A percentile compares a stretch with the other conserved stretches of the same genome.
These are phyloP conservation scores for Tothia fuscella DNA, from an alignment of 2,329 filamentous ascomycete genomes.

Conservation along the genomic window DNA sequence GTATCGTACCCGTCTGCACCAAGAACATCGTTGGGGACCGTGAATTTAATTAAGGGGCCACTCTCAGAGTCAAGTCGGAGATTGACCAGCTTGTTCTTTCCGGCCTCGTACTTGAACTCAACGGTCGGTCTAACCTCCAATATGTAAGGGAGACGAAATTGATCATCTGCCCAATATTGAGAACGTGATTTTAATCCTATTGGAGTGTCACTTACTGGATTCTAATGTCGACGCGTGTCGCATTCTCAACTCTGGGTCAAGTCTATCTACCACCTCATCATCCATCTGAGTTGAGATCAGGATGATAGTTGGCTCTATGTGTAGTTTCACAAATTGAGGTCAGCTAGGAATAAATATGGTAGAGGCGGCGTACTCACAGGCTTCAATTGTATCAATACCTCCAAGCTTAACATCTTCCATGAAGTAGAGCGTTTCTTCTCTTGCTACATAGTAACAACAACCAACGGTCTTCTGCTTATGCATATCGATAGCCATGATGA, in stretches of 20 bases:
- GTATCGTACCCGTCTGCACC: constrained; percentile 22
- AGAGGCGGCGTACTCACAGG: constrained; percentile 26
- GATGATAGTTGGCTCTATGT: constrained; percentile 49
- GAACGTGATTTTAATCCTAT: not conserved
- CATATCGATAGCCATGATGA: constrained; percentile 72
- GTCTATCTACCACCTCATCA: constrained; percentile 32
- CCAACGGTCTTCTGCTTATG: constrained; percentile 60
- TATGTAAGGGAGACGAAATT: constrained; percentile 44
- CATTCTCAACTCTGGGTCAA: constrained; percentile 31
- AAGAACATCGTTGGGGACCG: constrained; percentile 47
- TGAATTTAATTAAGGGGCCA: constrained; percentile 40
- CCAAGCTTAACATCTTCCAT: constrained; percentile 65
- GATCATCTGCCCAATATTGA: constrained; percentile 23
- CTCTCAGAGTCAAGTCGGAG: constrained; percentile 41
- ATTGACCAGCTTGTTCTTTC: constrained; percentile 52
- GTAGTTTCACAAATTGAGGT: constrained; percentile 40
- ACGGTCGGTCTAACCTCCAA: constrained; percentile 57
- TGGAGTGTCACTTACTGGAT: constrained; percentile 18
- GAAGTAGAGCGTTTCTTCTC: constrained; percentile 58
- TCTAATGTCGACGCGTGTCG: constrained; percentile 19
- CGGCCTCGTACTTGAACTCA: constrained; percentile 60
- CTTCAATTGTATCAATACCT: constrained; percentile 48
- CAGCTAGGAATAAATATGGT: constrained; percentile 11
- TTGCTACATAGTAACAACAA: constrained; percentile 69
- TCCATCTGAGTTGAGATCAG: constrained; percentile 46